Evolutionary conservation across 116 monocot genomes (phyloP).

Genomic region (Cymodocea nodosa): DNA sequence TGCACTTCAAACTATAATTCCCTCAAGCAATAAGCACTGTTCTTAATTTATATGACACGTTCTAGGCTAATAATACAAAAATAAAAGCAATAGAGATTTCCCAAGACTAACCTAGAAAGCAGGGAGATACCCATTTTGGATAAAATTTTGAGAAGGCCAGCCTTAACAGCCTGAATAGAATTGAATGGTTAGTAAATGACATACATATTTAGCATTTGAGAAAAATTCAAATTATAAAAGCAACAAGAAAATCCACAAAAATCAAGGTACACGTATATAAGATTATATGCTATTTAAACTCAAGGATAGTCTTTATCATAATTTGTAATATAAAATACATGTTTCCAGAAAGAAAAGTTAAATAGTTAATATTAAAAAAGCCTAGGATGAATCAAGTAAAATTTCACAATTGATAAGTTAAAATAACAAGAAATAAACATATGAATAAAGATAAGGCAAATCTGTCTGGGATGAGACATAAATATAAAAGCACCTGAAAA

Average conservation of each 20-base stretch:
- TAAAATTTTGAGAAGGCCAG: constrained; percentile 94
- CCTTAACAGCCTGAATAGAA: constrained; percentile 78
- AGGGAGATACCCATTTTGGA: constrained; percentile 99
- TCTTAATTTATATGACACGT: not conserved
- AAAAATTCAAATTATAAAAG: not conserved
- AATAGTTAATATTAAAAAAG: too few relatives aligned
- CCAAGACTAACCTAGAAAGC: constrained; percentile 79
- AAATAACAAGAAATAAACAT: too few relatives aligned
- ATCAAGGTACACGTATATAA: not conserved
- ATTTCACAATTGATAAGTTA: too few relatives aligned
- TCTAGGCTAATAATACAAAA: not conserved
- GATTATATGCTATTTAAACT: not conserved
- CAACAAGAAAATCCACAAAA: not conserved
- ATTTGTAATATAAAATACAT: too few relatives aligned
- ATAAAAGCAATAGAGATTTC: not conserved
- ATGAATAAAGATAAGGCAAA: too few relatives aligned
- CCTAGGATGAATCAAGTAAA: too few relatives aligned
- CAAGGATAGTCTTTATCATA: too few relatives aligned
- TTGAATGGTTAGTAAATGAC: not conserved
- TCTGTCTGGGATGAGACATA: too few relatives aligned
- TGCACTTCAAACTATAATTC: too few relatives aligned
- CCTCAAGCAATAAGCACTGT: too few relatives aligned
- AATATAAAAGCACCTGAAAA: too few relatives aligned
- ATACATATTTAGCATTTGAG: not conserved
- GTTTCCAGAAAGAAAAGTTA: too few relatives aligned